Base-by-base conservation (phyloP, 1,284 basidiomycete species). In the Sphaerobolus stellatus region DNA sequence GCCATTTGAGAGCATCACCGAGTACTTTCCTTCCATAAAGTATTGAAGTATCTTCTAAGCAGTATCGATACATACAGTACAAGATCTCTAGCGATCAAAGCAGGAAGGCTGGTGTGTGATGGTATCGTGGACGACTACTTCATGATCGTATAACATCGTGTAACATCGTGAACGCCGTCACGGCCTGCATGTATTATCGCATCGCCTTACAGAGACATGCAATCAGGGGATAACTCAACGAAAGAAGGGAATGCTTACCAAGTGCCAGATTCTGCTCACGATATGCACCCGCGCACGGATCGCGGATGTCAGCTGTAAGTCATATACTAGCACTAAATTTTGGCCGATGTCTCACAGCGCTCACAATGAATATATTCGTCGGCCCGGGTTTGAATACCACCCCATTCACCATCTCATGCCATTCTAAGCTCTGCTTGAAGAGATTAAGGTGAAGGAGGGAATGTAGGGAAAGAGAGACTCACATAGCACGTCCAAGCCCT, bases 391-490 rank as follows among this genome's bases (percentile, higher is more conserved):
- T 38, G 33, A 59, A 57, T 33, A 46, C 36, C 29, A 16, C 28
- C 29, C 56, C 53, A 20, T 59, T 56, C 11, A 22, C n/a, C 44
- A 59, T 52, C n/a, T 59, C 53, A 3, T 48, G 47, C 58, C 58
- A 59, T 13, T 59, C 53, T 11, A 54, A 29, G 28, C 58, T 51
- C 16, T 52, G 48, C 24, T 25, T 27, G 40, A 58, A 58, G 7
- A 49, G 20, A 8, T 44, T 49, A 2, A 53, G 57, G 25, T 58
- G 31, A 14, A 58, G 22, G 14, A 58, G 34, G 44, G 50, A 55
- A 30, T 58, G 57, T 33, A 51, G 49, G 52, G 52, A 58, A 5
- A 50, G 11, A 36, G 20, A n/a, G 25, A 54, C 56, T 54, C 52
- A 58, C 57, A 52, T 58, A 58, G 34, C 47, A 38, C 22, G 45